These are phyloP conservation scores for Sclerotinia subarctica DNA, from an alignment of 2,329 filamentous ascomycete genomes.

Conservation along the genomic window DNA sequence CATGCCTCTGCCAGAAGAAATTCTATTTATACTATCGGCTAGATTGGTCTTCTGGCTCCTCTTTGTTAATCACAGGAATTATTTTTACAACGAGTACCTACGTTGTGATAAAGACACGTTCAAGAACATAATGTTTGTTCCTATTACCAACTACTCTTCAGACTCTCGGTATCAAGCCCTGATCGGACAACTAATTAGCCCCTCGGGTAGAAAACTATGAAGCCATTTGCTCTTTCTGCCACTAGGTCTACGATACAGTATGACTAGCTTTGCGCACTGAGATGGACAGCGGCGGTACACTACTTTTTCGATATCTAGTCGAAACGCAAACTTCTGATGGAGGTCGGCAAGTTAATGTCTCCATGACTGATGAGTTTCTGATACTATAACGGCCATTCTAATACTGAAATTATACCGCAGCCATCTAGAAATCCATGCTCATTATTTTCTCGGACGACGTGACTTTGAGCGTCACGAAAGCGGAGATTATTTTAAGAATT, in stretches of 20 bases:
- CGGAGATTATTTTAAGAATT: no score
- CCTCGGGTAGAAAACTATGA: background rate
- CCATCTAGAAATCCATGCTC: background rate
- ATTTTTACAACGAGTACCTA: no score
- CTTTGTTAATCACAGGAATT: no score
- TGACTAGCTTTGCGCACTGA: background rate
- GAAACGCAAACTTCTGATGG: background rate
- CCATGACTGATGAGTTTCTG: background rate
- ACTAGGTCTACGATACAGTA: background rate
- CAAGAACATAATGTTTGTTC: no score
- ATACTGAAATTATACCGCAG: background rate
- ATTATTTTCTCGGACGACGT: no score
- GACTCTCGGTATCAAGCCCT: no score
- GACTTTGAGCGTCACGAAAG: no score
- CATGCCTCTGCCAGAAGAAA: no score
- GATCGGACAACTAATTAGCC: background rate
- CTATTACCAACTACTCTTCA: no score
- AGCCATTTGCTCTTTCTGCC: background rate
- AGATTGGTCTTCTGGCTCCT: no score
- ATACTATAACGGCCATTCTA: background rate
- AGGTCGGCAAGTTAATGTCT: background rate
- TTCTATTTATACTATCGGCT: no score
- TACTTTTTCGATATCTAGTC: background rate
- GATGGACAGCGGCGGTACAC: fast-evolving
- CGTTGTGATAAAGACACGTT: no score